These are phyloP conservation scores for Chrysosporium queenslandicum DNA, from an alignment of 2,329 filamentous ascomycete species.

Conservation along the genomic window DNA sequence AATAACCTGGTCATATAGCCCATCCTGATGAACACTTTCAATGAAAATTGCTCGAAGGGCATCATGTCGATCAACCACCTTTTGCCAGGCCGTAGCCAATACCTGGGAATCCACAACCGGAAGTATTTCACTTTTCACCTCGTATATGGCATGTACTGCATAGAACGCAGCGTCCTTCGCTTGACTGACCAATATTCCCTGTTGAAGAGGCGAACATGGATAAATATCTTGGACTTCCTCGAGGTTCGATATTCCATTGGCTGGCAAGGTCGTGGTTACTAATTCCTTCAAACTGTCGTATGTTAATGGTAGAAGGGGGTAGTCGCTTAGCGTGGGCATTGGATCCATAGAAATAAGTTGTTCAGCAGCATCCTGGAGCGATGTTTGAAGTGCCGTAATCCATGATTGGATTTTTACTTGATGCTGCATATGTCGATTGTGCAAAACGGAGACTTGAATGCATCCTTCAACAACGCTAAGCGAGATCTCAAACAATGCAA, in stretches of 20 bases:
- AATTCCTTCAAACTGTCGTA: not conserved
- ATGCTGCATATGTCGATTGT: conserved; percentile 40
- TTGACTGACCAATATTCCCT: conserved; percentile 24
- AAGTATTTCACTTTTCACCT: conserved; percentile 20
- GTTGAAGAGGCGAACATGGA: conserved; percentile 30
- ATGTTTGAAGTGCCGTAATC: conserved; percentile 18
- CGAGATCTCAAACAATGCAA: conserved; percentile 43
- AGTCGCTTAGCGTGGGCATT: not conserved
- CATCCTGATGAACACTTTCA: conserved; percentile 25
- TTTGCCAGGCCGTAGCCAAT: conserved; percentile 25
- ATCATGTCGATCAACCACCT: conserved; percentile 26
- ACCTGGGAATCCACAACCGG: conserved; percentile 21
- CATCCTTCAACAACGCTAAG: conserved; percentile 36
- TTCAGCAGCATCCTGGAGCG: not conserved
- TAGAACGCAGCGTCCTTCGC: conserved; percentile 27
- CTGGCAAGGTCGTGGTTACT: not conserved
- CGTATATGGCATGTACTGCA: conserved; percentile 30
- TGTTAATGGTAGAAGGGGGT: not conserved
- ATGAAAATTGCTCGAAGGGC: conserved; percentile 32
- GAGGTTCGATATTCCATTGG: not conserved
- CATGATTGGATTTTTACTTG: conserved; percentile 35
- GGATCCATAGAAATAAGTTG: not conserved
- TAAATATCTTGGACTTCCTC: conserved; percentile 27
- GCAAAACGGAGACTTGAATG: conserved; percentile 41
- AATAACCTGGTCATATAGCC: conserved; percentile 29